These are phyloP conservation scores for Dendrothele bispora DNA, from an alignment of 768 basidiomycete species.

Conservation along the genomic window DNA sequence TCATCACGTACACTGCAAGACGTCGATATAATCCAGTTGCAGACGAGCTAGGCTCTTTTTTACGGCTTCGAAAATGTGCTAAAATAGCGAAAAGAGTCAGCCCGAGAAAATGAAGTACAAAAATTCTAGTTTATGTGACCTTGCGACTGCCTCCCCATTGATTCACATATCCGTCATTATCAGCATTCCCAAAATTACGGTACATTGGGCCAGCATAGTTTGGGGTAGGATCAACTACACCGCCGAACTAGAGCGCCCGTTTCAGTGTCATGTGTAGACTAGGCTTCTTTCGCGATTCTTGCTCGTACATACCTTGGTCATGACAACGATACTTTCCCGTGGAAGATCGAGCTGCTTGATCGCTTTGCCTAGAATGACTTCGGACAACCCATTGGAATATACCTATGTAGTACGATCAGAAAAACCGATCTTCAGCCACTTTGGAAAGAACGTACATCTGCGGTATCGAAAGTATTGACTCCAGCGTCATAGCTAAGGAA, in stretches of 20 bases:
- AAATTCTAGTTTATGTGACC: slow-evolving; percentile 13
- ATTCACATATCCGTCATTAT: slow-evolving; percentile 46
- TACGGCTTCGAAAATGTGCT: slow-evolving; percentile 58
- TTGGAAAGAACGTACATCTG: slow-evolving; percentile 20
- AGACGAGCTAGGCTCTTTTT: slow-evolving; percentile 40
- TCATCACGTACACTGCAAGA: slow-evolving; percentile 42
- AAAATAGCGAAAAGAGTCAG: not conserved
- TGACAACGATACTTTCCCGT: slow-evolving; percentile 52
- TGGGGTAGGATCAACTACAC: not conserved
- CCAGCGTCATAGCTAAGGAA: slow-evolving; percentile 32
- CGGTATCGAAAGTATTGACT: slow-evolving; percentile 35
- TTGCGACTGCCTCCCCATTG: slow-evolving; percentile 47
- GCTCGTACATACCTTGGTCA: slow-evolving; percentile 44
- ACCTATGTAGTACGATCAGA: slow-evolving; percentile 20
- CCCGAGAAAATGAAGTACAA: not conserved
- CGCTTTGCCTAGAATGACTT: slow-evolving; percentile 48
- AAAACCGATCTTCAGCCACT: not conserved
- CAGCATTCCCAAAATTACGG: slow-evolving; percentile 17
- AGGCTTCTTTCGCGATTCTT: not conserved
- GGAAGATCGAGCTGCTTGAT: slow-evolving; percentile 46
- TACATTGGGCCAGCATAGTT: not conserved
- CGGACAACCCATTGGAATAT: slow-evolving; percentile 45
- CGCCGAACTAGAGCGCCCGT: not conserved
- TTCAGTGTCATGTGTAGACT: not conserved
- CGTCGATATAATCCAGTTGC: slow-evolving; percentile 54